Evolutionary conservation across 1,139 yeast species (phyloP), one percentile per base, ranked within the genome.

Genomic region (Chernovozyma aurita): DNA sequence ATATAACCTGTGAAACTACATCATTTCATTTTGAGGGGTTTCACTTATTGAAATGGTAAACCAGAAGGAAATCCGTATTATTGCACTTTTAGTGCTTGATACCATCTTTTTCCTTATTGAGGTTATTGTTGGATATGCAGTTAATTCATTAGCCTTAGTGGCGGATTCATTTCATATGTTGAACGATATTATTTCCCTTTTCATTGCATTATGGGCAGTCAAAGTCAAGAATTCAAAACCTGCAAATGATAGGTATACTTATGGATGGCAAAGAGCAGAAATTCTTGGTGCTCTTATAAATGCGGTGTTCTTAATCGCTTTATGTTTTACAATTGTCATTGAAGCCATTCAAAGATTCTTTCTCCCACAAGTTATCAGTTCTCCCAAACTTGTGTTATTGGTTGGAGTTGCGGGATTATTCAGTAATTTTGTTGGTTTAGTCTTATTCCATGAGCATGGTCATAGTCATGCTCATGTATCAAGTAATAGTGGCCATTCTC

Each of bases 141-240:
- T 88, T 25, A 94, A 90, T 57, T 90, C 97, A 2, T 70, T 90
- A 52, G 97, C 97, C 0, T 71, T 90, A 39, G 80, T 90, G 43
- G 97, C 97, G 2, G 98, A 94, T 57, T 84, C 97, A 1, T 92
- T 92, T 73, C 98, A 92, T 60, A 92, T 92, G 97, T 70, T 92
- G 46, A 92, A 92, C 61, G 98, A 92, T 62, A 86, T 92, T 40
- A 80, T 92, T 40, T 87, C 97, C 1, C 68, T 92, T 33, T 49
- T 90, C 18, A 92, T 92, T 38, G 98, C 98, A 0, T 68, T 90
- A 27, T 92, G 97, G 97, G 98, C 98, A 0, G 97, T 92, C 18
- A 76, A 77, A 45, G 95, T 88, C 18, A 88, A 96, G 41, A 84
- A 84, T 52, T 80, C 77, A 34, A 76, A 81, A 52, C 80, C 84